Evolutionary conservation across 2,329 filamentous ascomycete genomes (phyloP).

Genomic region (Onygenales sp.): DNA sequence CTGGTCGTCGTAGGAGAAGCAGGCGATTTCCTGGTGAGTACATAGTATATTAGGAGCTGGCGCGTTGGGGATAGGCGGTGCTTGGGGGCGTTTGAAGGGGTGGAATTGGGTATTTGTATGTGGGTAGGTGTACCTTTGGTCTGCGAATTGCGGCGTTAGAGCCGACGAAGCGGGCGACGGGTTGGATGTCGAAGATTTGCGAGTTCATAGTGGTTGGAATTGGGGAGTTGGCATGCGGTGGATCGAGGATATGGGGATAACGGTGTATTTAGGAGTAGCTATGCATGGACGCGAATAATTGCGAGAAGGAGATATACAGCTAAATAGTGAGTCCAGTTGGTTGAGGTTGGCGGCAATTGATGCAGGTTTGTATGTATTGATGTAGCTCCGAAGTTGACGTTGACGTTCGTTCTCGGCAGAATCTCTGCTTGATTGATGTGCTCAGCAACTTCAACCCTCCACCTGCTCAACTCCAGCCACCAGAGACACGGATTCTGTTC

Average conservation of each 20-base stretch:
- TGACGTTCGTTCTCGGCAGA: too few species aligned
- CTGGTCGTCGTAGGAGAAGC: constrained; percentile 84
- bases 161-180: constrained; percentile 59
- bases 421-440: too few species aligned
- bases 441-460: too few species aligned
- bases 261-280: not conserved
- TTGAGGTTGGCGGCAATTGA: too few species aligned
- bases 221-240: not conserved
- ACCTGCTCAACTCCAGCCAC: too few species aligned
- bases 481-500: too few species aligned
- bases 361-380: too few species aligned
- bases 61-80: not conserved
- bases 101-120: not conserved
- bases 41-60: not conserved
- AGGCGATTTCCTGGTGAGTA: constrained; percentile 68
- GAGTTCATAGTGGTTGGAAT: constrained; percentile 20
- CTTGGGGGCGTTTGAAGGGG: not conserved
- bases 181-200: constrained; percentile 55
- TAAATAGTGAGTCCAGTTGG: too few species aligned
- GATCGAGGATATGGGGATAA: too few species aligned
- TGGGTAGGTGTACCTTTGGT: constrained; percentile 50
- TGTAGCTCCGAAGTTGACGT: too few species aligned
- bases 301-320: too few species aligned
- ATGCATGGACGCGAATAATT: not conserved
- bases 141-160: constrained; percentile 62